Evolutionary conservation across 768 basidiomycete species (phyloP).

Genomic region (Auricularia auricula-judae): DNA sequence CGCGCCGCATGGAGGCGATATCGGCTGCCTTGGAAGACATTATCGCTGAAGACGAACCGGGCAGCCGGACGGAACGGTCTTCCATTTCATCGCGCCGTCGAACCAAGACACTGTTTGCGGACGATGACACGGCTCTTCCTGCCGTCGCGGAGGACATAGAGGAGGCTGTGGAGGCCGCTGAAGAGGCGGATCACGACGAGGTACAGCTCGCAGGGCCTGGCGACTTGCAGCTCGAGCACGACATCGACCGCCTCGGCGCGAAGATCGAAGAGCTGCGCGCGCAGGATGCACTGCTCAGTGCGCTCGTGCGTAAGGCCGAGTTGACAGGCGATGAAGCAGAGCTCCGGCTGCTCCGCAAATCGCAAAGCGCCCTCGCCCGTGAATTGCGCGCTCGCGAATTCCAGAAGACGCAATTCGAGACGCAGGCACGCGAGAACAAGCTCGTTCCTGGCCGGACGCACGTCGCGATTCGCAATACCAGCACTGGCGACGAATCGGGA

Average conservation of each 20-base stretch:
- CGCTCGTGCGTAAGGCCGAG: slow-evolving; percentile 89
- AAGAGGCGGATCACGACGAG: slow-evolving; percentile 30
- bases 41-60: slow-evolving; percentile 66
- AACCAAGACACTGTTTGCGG: background rate
- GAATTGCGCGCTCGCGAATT: slow-evolving; percentile 79
- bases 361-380: slow-evolving; percentile 67
- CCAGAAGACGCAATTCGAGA: slow-evolving; percentile 87
- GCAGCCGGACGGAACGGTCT: background rate
- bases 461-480: slow-evolving; percentile 76
- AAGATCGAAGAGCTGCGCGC: slow-evolving; percentile 67
- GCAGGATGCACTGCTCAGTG: slow-evolving; percentile 77
- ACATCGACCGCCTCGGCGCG: slow-evolving; percentile 68
- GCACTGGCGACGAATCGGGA: slow-evolving; percentile 72
- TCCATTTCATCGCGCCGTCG: background rate
- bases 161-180: slow-evolving; percentile 26
- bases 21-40: slow-evolving; percentile 94
- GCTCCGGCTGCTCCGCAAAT: slow-evolving; percentile 68
- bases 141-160: slow-evolving; percentile 29
- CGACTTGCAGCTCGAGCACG: slow-evolving; percentile 77
- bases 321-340: slow-evolving; percentile 85
- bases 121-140: background rate
- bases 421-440: slow-evolving; percentile 85
- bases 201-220: slow-evolving; percentile 80
- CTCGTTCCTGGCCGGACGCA: slow-evolving; percentile 74
- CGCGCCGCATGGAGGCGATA: slow-evolving; percentile 88